These are phyloP conservation scores for Colletotrichum echinochloae DNA, from an alignment of 2,329 filamentous ascomycete species.

Conservation along the genomic window DNA sequence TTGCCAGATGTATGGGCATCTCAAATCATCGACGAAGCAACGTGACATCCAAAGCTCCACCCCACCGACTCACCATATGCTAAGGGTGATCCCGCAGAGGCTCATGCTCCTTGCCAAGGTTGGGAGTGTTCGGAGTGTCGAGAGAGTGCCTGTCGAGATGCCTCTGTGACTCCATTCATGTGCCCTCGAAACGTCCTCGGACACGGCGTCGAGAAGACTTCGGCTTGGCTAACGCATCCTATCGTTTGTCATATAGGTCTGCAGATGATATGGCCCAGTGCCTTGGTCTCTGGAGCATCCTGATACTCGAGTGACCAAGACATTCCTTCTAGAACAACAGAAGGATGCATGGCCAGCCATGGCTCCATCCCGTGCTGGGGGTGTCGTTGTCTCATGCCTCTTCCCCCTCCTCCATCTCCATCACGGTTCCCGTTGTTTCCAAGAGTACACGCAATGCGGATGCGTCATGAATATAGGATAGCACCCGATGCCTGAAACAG, in stretches of 20 bases:
- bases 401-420: slow-evolving; percentile 10
- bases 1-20: slow-evolving; percentile 29
- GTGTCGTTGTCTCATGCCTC: slow-evolving; percentile 28
- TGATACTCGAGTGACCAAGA: slow-evolving; percentile 29
- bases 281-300: slow-evolving; percentile 5
- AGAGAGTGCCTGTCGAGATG: neutral
- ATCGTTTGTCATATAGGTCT: slow-evolving; percentile 24
- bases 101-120: slow-evolving; percentile 27
- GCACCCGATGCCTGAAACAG: slow-evolving; percentile 27
- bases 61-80: slow-evolving; percentile 9
- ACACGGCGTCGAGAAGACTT: slow-evolving; percentile 18
- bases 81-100: neutral
- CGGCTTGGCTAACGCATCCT: slow-evolving; percentile 28
- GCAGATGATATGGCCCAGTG: slow-evolving; percentile 18
- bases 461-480: slow-evolving; percentile 33
- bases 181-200: slow-evolving; percentile 19
- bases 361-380: slow-evolving; percentile 19
- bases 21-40: slow-evolving; percentile 17
- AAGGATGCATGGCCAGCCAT: slow-evolving; percentile 4
- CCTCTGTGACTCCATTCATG: neutral
- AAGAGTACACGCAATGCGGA: slow-evolving; percentile 13
- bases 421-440: slow-evolving; percentile 39
- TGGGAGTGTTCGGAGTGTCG: slow-evolving; percentile 11
- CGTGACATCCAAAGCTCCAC: slow-evolving; percentile 16
- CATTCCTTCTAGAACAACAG: slow-evolving; percentile 37